Evolutionary conservation across 2,329 filamentous ascomycete genomes (phyloP).

Genomic region (Diaporthe sp.): DNA sequence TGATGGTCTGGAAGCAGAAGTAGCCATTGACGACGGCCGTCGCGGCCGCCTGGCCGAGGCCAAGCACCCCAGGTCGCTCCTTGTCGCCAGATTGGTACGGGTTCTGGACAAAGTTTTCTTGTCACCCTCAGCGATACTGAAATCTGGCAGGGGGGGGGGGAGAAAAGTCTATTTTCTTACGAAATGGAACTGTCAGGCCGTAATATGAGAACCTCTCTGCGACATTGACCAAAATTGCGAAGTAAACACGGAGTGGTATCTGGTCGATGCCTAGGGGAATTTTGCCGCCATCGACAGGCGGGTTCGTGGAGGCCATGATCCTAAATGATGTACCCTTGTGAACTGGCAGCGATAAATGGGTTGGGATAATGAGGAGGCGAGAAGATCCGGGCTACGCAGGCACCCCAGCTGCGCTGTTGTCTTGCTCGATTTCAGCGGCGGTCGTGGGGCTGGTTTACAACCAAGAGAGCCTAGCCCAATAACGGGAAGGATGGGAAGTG

Average conservation of each 20-base stretch:
- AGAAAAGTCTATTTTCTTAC: background rate
- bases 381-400: background rate
- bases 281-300: background rate
- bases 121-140: too few relatives aligned
- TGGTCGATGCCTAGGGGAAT: background rate
- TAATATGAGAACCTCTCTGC: background rate
- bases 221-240: background rate
- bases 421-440: background rate
- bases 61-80: too few relatives aligned
- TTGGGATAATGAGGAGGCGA: background rate
- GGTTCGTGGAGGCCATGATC: background rate
- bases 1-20: too few relatives aligned
- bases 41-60: too few relatives aligned
- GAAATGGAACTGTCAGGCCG: background rate
- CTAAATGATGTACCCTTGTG: background rate
- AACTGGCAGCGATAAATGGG: background rate
- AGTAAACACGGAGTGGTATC: background rate
- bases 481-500: background rate
- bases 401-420: background rate
- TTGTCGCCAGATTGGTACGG: too few relatives aligned
- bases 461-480: background rate
- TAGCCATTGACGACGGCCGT: too few relatives aligned
- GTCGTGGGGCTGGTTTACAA: background rate
- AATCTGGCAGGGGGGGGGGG: too few relatives aligned
- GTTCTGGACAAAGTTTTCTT: too few relatives aligned